Conservation (phyloP, 495 filamentous ascomycete genomes). For the Penicillium subrubescens region DNA sequence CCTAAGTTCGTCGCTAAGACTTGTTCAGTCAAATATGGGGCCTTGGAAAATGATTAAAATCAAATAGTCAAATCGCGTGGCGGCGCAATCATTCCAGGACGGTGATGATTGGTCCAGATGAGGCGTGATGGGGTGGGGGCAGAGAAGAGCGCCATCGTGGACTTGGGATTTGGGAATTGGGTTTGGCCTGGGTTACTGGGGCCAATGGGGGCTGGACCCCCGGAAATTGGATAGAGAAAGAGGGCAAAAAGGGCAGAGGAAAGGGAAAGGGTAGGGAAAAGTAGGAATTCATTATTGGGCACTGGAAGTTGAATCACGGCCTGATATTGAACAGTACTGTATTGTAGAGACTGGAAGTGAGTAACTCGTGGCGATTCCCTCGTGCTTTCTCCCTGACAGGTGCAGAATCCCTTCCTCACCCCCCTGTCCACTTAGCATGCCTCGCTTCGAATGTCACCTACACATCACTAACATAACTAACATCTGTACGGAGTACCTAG, state of each 20-base stretch:
- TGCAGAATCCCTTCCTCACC: no score
- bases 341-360: no score
- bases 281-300: background rate
- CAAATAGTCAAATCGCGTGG: background rate
- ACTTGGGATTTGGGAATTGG: background rate
- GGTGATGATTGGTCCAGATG: background rate
- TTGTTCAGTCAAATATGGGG: background rate
- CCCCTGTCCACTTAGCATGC: constrained; percentile 4
- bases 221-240: background rate
- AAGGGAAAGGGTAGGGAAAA: background rate
- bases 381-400: background rate
- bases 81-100: background rate
- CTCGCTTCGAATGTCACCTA: background rate
- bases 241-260: background rate
- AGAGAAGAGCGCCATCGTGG: background rate
- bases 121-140: background rate
- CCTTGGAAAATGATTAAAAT: background rate
- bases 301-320: no score
- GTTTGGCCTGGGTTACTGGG: background rate
- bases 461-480: background rate
- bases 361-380: background rate
- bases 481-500: background rate
- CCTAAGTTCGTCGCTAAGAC: no score
- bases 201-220: background rate
- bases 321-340: no score